A percentile compares a stretch with the other conserved stretches of the same genome.
Evolutionary conservation across 2,329 filamentous ascomycete species (phyloP).

Genomic region (Pyrenochaeta sp.): DNA sequence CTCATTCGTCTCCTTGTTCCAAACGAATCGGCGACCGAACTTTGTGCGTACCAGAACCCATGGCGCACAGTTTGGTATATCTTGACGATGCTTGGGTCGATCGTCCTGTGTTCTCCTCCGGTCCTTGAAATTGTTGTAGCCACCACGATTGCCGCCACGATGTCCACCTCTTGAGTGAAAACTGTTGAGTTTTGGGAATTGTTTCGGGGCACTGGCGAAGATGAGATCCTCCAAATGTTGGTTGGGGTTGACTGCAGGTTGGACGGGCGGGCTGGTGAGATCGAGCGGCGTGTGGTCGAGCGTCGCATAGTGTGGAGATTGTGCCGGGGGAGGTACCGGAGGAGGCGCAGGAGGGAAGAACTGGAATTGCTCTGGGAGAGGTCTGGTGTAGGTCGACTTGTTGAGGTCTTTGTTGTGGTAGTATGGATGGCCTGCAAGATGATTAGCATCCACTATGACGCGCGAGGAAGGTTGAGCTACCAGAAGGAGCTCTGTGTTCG

Average conservation of each 20-base stretch:
- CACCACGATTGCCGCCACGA: slow-evolving; percentile 48
- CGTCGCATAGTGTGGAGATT: slow-evolving; percentile 15
- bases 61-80: slow-evolving; percentile 81
- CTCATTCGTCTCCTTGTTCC: slow-evolving; percentile 83
- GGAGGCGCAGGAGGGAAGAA: slow-evolving; percentile 7
- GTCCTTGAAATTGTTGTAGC: slow-evolving; percentile 64
- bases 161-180: slow-evolving; percentile 45
- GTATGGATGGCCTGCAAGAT: slow-evolving; percentile 73
- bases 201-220: slow-evolving; percentile 34
- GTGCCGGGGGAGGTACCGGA: slow-evolving; percentile 9
- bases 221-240: slow-evolving; percentile 61
- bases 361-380: slow-evolving; percentile 45
- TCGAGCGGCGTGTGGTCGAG: slow-evolving; percentile 31
- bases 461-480: slow-evolving; percentile 46
- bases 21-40: slow-evolving; percentile 85
- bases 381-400: slow-evolving; percentile 85
- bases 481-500: slow-evolving; percentile 87
- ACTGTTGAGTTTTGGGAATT: slow-evolving; percentile 22
- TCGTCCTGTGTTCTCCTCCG: slow-evolving; percentile 75
- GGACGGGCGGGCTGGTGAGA: slow-evolving; percentile 53
- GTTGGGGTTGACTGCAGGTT: slow-evolving; percentile 45
- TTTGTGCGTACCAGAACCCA: slow-evolving; percentile 96
- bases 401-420: slow-evolving; percentile 86
- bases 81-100: slow-evolving; percentile 78
- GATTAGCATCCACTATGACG: slow-evolving; percentile 28